Evolutionary conservation across 1,284 basidiomycete species (phyloP).

Genomic region (Trichosporon sp.): DNA sequence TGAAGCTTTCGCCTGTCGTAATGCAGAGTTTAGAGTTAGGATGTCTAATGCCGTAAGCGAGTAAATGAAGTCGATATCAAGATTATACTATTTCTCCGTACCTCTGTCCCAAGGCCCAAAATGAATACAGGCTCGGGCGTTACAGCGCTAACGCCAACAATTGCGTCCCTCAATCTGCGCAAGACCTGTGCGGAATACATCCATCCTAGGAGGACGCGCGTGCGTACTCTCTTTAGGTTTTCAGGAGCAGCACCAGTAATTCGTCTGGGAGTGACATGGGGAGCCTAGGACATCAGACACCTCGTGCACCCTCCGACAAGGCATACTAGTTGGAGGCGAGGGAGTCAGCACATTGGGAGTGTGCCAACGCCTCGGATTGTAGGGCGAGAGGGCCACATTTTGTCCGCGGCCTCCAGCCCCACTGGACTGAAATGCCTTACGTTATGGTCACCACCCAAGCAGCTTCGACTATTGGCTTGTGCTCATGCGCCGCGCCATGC

Average conservation of each 20-base stretch:
- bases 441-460: background rate
- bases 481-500: background rate
- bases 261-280: too few relatives aligned
- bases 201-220: background rate
- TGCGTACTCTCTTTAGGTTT: slow-evolving; percentile 8
- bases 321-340: background rate
- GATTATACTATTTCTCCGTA: slow-evolving; percentile 11
- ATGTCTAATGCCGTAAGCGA: slow-evolving; percentile 5
- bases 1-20: background rate
- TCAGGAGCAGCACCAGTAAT: background rate
- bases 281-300: background rate
- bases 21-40: background rate
- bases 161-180: slow-evolving; percentile 2
- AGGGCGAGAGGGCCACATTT: background rate
- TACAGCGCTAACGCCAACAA: background rate
- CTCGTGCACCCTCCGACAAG: background rate
- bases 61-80: background rate
- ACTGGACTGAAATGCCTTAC: background rate
- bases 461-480: background rate
- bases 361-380: slow-evolving; percentile 4
- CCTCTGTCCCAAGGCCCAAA: background rate
- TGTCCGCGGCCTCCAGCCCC: slow-evolving; percentile 4
- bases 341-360: background rate
- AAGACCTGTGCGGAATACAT: background rate
- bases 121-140: slow-evolving; percentile 1